Evolutionary conservation across 2,329 filamentous ascomycete genomes (phyloP), one percentile per base, ranked within the genome.

Genomic region (Septoria petroselini): DNA sequence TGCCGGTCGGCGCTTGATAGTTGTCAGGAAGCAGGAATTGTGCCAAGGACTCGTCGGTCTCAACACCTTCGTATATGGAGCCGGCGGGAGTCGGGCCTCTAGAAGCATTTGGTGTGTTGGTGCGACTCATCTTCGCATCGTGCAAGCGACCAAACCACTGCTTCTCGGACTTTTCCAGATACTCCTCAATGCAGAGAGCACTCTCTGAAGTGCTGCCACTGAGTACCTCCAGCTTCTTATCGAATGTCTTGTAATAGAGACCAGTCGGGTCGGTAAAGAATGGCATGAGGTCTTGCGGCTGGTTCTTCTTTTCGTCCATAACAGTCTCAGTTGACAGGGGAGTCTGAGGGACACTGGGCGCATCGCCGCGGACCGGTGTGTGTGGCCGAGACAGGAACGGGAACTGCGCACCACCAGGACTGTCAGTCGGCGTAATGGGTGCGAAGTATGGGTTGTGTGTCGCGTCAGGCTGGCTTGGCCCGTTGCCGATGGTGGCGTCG

Each of bases 201-300:
- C 70, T 74, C 52, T 80, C 76, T 0, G 81, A 84, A 52, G 78
- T 83, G 54, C 75, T 72, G 7, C 77, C 80, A 38, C 70, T 77
- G 12, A 85, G 69, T 2, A 67, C 65, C 25, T 80, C 75, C 1
- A 85, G 73, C 60, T 74, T 78, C 63, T 76, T 74, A 50, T 80
- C 77, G 54, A 84, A 85, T 1, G 70, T 73, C 52, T 72, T 72
- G 55, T 79, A 81, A 64, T 82, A 85, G 54, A 82, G 73, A 25
- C 81, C 82, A 27, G 75, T 80, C 39, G 77, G 76, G 62, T 85
- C 83, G 4, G 78, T 84, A 68, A 86, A 86, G 69, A 81, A 82
- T 2, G 82, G 82, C 57, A 83, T 81, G 0, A 85, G 79, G 48
- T 84, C 81, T 62, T 85, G 82, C 12, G 84, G 73, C 53, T 79